These are phyloP conservation scores for Solanum megistacrolobum DNA, from an alignment of 257 asterid species.

Conservation along the genomic window DNA sequence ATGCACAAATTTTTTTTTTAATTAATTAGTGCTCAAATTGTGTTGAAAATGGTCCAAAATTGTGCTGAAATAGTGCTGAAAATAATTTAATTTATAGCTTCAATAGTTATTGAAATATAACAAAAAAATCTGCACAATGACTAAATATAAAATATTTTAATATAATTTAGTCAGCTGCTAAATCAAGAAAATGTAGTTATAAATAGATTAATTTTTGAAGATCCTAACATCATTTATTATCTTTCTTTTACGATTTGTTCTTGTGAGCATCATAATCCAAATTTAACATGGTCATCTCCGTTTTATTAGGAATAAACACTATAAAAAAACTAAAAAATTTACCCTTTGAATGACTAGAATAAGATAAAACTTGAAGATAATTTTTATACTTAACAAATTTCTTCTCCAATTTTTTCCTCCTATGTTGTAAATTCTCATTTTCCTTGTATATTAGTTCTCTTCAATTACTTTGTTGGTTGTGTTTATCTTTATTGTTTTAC, in stretches of 20 bases:
- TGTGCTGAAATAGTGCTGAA: neutral
- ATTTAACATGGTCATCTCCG: neutral
- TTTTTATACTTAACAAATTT: too few species aligned
- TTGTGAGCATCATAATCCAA: neutral
- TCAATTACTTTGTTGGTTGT: neutral
- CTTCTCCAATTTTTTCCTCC: neutral
- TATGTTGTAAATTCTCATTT: neutral
- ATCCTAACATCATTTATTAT: neutral
- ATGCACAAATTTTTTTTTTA: neutral
- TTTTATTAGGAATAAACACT: neutral
- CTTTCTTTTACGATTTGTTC: too few species aligned
- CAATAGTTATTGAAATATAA: neutral
- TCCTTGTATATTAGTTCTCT: neutral
- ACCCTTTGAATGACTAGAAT: too few species aligned
- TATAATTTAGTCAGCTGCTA: neutral
- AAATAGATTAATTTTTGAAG: too few species aligned
- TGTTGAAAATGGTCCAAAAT: neutral
- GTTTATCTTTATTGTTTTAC: neutral
- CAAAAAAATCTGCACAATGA: neutral
- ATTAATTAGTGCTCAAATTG: neutral
- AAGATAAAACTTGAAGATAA: too few species aligned
- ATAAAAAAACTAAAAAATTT: too few species aligned
- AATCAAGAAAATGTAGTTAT: neutral
- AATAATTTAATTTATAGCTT: too few species aligned
- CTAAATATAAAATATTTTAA: too few species aligned